Conservation (phyloP, 441 rosid genomes). For the Mallotus repandus region DNA sequence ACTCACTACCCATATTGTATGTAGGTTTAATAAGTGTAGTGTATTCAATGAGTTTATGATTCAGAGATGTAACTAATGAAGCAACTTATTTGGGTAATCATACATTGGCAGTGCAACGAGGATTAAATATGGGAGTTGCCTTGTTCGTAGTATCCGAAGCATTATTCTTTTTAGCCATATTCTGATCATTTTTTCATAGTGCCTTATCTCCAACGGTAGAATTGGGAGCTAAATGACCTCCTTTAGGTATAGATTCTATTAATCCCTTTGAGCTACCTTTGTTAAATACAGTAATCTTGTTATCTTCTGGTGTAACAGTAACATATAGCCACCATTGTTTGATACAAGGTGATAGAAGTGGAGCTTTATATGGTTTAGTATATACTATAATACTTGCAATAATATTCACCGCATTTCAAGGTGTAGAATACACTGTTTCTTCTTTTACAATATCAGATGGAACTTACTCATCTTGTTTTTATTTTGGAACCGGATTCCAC, state of each 20-base stretch:
- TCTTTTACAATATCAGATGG: too few relatives aligned
- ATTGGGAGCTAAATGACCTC: constrained; percentile 18
- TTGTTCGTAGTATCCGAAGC: neutral
- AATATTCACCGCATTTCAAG: constrained; percentile 1
- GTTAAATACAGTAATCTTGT: neutral
- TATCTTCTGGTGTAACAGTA: neutral
- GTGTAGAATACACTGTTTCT: constrained; percentile 5
- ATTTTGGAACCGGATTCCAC: too few relatives aligned
- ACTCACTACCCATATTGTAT: neutral
- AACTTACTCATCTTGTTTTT: too few relatives aligned
- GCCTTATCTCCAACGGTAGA: constrained; percentile 5
- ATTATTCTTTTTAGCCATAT: neutral
- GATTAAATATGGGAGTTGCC: constrained; percentile 9
- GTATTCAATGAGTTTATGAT: neutral
- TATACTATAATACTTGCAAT: neutral
- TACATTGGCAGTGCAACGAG: constrained; percentile 7
- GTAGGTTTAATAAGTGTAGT: neutral
- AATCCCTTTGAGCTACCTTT: constrained; percentile 21
- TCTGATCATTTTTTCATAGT: constrained; percentile 16
- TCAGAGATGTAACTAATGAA: constrained; percentile 4
- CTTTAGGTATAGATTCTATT: constrained; percentile 10
- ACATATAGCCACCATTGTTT: constrained; percentile 13
- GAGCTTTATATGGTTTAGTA: too few relatives aligned
- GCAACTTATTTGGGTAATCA: constrained; percentile 20
- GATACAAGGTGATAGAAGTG: constrained; percentile 7